Evolutionary conservation across 192 early-diverging fungal species (phyloP).

Genomic region (Coemansia sp.): DNA sequence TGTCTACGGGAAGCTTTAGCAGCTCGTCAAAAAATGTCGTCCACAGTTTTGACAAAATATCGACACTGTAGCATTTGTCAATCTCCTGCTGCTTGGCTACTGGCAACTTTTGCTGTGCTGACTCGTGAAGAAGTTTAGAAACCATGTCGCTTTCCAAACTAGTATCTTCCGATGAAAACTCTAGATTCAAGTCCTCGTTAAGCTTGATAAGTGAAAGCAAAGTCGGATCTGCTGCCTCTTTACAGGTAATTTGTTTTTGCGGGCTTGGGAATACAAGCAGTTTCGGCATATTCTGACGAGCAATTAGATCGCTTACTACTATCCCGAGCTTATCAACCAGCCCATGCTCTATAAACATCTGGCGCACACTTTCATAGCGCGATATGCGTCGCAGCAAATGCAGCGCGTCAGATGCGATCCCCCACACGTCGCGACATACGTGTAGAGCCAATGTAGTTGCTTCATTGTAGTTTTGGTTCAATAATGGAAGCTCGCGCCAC

Average conservation of each 20-base stretch:
- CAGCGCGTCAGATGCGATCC: constrained; percentile 24
- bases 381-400: constrained; percentile 21
- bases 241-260: background rate
- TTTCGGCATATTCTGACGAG: background rate
- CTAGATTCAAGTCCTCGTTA: background rate
- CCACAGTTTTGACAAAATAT: constrained; percentile 22
- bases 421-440: constrained; percentile 33
- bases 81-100: background rate
- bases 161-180: background rate
- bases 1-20: constrained; percentile 7
- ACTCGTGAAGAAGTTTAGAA: constrained; percentile 18
- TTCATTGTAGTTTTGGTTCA: background rate
- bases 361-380: constrained; percentile 5
- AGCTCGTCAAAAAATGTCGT: constrained; percentile 17
- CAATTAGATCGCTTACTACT: constrained; percentile 10
- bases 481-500: constrained; percentile 12
- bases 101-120: constrained; percentile 7
- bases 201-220: constrained; percentile 1
- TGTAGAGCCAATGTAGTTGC: background rate
- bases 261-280: background rate
- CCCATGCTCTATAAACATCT: constrained; percentile 7
- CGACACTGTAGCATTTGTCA: constrained; percentile 16
- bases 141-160: constrained; percentile 7
- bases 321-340: constrained; percentile 10
- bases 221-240: background rate